Evolutionary conservation across 164 flowering plant species (phyloP).

Genomic region (Macadamia tetraphylla): DNA sequence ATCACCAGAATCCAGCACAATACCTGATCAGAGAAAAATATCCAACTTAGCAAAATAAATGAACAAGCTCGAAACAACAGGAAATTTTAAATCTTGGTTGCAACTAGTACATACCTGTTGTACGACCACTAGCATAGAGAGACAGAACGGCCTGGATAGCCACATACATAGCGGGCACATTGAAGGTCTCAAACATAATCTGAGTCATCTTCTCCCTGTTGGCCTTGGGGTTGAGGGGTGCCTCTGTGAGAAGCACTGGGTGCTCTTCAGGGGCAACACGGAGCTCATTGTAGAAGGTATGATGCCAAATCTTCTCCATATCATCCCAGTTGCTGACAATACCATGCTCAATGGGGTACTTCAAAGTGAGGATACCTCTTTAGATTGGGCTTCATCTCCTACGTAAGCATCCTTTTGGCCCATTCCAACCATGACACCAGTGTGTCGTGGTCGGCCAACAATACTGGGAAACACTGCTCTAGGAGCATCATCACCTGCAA

Average conservation of each 20-base stretch:
- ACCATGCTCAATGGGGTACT: not conserved
- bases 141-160: not conserved
- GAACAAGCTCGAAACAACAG: not conserved
- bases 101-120: constrained; percentile 2
- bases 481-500: not conserved
- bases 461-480: constrained; percentile 1
- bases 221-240: not conserved
- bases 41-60: not conserved
- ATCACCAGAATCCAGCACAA: constrained; percentile 18
- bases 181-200: constrained; percentile 1
- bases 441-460: not conserved
- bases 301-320: constrained; percentile 2
- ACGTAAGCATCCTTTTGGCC: not conserved
- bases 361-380: constrained; percentile 2
- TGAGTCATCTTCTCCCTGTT: constrained; percentile 1
- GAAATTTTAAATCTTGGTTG: not conserved
- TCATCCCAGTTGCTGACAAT: constrained; percentile 1
- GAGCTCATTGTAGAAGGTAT: constrained; percentile 1
- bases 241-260: not conserved
- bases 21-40: constrained; percentile 21
- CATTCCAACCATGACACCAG: constrained; percentile 1
- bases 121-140: constrained; percentile 1
- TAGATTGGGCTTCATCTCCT: not conserved
- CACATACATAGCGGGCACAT: not conserved
- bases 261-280: constrained; percentile 2